Base-by-base conservation (phyloP, 2,329 filamentous ascomycete species). In the Phyllosticta citriasiana region DNA sequence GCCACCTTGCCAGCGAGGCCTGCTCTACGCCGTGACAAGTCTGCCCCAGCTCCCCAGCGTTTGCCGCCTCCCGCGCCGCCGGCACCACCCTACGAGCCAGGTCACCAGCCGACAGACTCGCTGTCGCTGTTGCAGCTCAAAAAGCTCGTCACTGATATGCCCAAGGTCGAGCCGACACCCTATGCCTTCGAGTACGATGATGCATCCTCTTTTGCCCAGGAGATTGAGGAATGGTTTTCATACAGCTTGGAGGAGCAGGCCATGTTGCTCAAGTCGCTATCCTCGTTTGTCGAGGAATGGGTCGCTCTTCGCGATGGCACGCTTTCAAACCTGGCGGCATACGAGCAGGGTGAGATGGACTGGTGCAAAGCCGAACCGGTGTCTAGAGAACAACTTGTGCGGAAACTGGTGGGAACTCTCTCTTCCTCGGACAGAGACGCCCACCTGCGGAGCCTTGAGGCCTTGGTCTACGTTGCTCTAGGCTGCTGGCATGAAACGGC, bases 151-250 rank as follows among this genome's bases (percentile, higher is more conserved):
- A 72, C 68, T 60, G 73, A 74, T 5, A 72, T 80, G 61, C 78
- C 78, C 12, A 74, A 70, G 51, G 70, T 70, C 19, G 74, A 78
- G 63, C 69, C 73, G 64, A 65, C 73, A 16, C 72, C 79, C 55
- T 99, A 99, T 78, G 91, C 94, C 63, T 99, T 96, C 72, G 84
- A 72, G 30, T 81, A 81, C 65, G 71, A 75, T 55, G 79, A 81
- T 68, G 74, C 78, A 7, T 76, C 79, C 19, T 76, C 73, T 0
- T 87, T 96, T 67, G 85, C 89, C 19, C 90, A 94, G 65, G 94
- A 99, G 78, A 81, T 99, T 55, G 91, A 97, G 71, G 94, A 99
- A 76, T 99, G 94, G 94, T 99, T 99, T 74, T 86, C 88, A 59
- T 97, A 97, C 75, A 88, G 88, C 67, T 86, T 91, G 64, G 88